Percentiles rank a stretch among this genome's conserved stretches.
Evolutionary conservation across 352 stramenopile species (phyloP).

Genomic region (Phytophthora vignae): DNA sequence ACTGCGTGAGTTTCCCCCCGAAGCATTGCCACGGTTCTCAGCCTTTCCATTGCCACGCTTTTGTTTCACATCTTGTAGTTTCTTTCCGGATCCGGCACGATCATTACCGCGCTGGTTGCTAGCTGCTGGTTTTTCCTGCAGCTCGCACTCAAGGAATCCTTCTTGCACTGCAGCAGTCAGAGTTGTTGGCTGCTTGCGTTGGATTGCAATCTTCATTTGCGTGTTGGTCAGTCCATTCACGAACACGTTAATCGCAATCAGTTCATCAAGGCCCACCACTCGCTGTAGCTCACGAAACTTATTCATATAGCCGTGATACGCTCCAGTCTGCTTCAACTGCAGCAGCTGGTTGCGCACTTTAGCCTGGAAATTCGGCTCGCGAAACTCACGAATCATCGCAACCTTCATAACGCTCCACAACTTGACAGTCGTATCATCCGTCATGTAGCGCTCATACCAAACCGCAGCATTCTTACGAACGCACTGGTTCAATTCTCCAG

Average conservation of each 20-base stretch:
- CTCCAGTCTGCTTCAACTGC: constrained; percentile 7
- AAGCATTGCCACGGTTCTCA: background rate
- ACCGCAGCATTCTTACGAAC: background rate
- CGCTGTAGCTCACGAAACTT: constrained; percentile 15
- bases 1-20: background rate
- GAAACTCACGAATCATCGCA: background rate
- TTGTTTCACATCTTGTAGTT: background rate
- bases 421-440: background rate
- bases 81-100: background rate
- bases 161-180: constrained; percentile 11
- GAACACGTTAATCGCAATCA: constrained; percentile 7
- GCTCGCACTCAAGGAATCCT: constrained; percentile 13
- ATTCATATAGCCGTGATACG: constrained; percentile 4
- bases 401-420: background rate
- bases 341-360: constrained; percentile 3
- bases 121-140: constrained; percentile 3
- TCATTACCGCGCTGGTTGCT: background rate
- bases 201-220: background rate
- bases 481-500: background rate
- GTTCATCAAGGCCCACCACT: constrained; percentile 1
- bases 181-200: constrained; percentile 4
- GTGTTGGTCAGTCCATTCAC: constrained; percentile 1
- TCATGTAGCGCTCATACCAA: background rate
- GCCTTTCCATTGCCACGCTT: background rate
- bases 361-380: background rate